Base-by-base conservation (phyloP, 1,284 basidiomycete genomes). In the Trichosporon inkin region DNA sequence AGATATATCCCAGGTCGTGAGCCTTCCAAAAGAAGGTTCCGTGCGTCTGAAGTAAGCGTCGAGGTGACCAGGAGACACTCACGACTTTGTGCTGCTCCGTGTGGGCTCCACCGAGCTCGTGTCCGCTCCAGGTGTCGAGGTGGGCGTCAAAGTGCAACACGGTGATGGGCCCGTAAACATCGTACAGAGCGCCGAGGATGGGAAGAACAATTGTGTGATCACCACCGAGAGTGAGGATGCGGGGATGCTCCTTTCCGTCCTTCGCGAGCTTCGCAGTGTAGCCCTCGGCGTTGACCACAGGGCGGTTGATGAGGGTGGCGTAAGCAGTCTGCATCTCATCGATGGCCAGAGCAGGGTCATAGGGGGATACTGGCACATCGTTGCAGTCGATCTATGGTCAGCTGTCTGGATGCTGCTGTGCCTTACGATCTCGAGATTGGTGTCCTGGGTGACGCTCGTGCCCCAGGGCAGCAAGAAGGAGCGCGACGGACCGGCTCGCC, bases 131-230 rank as follows among this genome's bases (percentile, higher is more conserved):
- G 22, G 88, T 80, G 62, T 80, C 79, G 52, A 81, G 72, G 41
- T 69, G 67, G n/a, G 64, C 64, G 41, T 69, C 67, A 56, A 69
- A 69, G 61, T 69, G 67, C n/a, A 72, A 76, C 32, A 79, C 78
- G 0, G 73, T 71, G 55, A 80, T 73, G 0, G 76, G 77, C 2
- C 78, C 79, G 54, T 78, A 79, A 6, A 78, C 68, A 19, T 71
- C 67, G 54, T 76, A 58, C 16, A 79, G 64, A 13, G 74, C 71
- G 14, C 76, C 68, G 14, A 79, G 68, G 56, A 78, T 75, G 34
- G 78, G 78, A 2, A 86, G 79, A 6, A 78, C 78, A 22, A 75
- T 73, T 8, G 79, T 80, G 64, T 81, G 79, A 61, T 81, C 79
- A 14, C 80, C 79, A 2, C 80, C 79, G 19, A 80, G 68, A 6